These are phyloP conservation scores for Tieghemiomyces parasiticus DNA, from an alignment of 192 early-diverging fungal species.

Conservation along the genomic window DNA sequence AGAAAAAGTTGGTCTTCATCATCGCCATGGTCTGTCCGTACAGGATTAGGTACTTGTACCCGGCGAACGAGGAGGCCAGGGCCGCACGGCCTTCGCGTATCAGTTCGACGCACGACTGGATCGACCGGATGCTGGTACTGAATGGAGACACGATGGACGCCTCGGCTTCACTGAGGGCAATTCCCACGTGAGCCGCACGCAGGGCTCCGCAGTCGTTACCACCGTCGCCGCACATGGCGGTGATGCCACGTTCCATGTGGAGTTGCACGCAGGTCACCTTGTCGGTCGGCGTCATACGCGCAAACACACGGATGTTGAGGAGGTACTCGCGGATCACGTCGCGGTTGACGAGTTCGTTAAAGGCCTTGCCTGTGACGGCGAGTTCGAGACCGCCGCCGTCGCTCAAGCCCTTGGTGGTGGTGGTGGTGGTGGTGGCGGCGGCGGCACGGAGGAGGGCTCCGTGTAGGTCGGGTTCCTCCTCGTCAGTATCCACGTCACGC, in stretches of 20 bases:
- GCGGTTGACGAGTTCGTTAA: slow-evolving; percentile 28
- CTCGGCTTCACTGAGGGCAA: slow-evolving; percentile 68
- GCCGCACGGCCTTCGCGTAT: slow-evolving; percentile 57
- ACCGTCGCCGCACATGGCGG: slow-evolving; percentile 81
- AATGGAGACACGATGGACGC: slow-evolving; percentile 80
- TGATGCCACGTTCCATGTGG: slow-evolving; percentile 65
- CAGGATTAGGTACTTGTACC: slow-evolving; percentile 60
- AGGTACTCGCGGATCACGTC: slow-evolving; percentile 35
- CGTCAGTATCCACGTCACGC: slow-evolving; percentile 40
- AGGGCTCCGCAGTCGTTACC: slow-evolving; percentile 77
- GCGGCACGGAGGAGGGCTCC: slow-evolving; percentile 14
- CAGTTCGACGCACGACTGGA: slow-evolving; percentile 54
- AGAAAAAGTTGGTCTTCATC: slow-evolving; percentile 50
- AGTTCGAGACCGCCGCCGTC: slow-evolving; percentile 32
- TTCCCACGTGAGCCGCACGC: slow-evolving; percentile 62
- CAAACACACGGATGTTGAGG: slow-evolving; percentile 57
- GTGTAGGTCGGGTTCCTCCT: slow-evolving; percentile 21
- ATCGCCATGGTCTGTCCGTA: slow-evolving; percentile 61
- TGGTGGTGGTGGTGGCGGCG: slow-evolving; percentile 5
- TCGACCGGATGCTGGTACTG: slow-evolving; percentile 39
- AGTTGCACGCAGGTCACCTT: slow-evolving; percentile 56
- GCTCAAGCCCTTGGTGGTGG: neutral
- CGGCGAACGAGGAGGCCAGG: slow-evolving; percentile 57
- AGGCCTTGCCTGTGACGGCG: slow-evolving; percentile 56
- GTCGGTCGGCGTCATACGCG: slow-evolving; percentile 63